Evolutionary conservation across 2,329 filamentous ascomycete genomes (phyloP).

Genomic region (Ceratocystis destructans): DNA sequence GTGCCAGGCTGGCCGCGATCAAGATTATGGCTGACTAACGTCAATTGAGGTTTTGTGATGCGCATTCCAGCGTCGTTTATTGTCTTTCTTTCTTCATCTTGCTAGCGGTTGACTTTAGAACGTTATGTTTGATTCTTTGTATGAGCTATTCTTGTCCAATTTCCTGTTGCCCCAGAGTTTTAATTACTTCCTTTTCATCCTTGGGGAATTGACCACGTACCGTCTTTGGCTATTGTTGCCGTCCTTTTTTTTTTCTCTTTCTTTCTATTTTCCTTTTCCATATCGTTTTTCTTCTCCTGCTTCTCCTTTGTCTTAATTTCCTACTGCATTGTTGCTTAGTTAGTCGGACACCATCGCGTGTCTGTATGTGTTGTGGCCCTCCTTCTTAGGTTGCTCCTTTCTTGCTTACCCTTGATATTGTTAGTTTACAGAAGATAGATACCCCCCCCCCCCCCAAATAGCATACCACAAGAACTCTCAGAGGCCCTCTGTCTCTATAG

Average conservation of each 20-base stretch:
- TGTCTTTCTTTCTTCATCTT: not conserved
- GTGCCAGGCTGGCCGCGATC: not conserved
- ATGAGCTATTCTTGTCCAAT: conserved; percentile 1
- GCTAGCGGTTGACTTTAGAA: not conserved
- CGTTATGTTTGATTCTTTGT: not conserved
- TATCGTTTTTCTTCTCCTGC: not conserved
- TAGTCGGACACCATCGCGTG: not conserved
- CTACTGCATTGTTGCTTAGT: not conserved
- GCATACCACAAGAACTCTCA: not conserved
- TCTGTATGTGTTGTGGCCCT: not conserved
- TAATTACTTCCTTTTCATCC: not conserved
- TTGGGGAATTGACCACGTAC: not conserved
- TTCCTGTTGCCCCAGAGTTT: not conserved
- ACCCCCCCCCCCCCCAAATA: not conserved
- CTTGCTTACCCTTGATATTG: conserved; percentile 7
- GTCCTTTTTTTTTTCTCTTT: not conserved
- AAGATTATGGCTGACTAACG: not conserved
- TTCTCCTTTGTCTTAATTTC: not conserved
- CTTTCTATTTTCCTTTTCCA: not conserved
- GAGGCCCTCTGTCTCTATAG: not conserved
- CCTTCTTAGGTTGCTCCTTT: conserved; percentile 2
- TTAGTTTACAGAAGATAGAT: conserved; percentile 5
- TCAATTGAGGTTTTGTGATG: not conserved
- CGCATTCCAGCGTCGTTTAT: not conserved
- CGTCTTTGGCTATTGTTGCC: not conserved